Evolutionary conservation across 805 yeast genomes (phyloP).

Genomic region (Suhomyces kilbournensis): DNA sequence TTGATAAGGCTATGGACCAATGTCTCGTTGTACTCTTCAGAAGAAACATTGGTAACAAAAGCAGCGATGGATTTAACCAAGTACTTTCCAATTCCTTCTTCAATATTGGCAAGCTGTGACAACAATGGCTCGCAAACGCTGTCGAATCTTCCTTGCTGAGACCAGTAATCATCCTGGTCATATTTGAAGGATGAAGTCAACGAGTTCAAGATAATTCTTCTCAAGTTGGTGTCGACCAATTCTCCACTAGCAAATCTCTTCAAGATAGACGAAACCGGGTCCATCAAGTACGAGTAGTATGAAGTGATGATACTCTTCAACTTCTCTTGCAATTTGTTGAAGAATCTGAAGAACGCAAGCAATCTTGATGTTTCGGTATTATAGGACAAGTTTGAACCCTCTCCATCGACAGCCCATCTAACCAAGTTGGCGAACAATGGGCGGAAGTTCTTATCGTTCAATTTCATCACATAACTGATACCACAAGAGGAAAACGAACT

Average conservation of each 20-base stretch:
- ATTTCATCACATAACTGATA: constrained; percentile 75
- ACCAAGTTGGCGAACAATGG: constrained; percentile 85
- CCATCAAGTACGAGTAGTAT: constrained; percentile 82
- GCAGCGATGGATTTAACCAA: constrained; percentile 78
- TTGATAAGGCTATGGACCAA: constrained; percentile 44
- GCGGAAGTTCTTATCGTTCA: constrained; percentile 90
- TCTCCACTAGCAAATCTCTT: constrained; percentile 45
- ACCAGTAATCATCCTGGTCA: constrained; percentile 96
- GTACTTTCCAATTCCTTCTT: constrained; percentile 72
- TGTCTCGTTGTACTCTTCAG: constrained; percentile 67
- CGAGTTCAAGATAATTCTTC: constrained; percentile 71
- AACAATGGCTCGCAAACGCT: constrained; percentile 60
- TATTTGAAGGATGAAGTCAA: constrained; percentile 78
- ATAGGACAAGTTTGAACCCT: constrained; percentile 49
- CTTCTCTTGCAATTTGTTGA: constrained; percentile 78
- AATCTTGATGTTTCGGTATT: constrained; percentile 57
- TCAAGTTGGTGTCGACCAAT: constrained; percentile 48
- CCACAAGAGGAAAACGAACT: constrained; percentile 71
- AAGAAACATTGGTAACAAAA: constrained; percentile 64
- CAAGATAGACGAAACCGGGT: constrained; percentile 60
- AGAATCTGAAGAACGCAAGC: constrained; percentile 78
- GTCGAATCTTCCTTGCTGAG: constrained; percentile 79
- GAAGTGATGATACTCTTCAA: constrained; percentile 84
- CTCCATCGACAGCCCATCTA: constrained; percentile 91
- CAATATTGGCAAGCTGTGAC: constrained; percentile 64